phyloP scores from a whole-genome alignment of 305 asterid species.

The Fraxinus paxiana region DNA sequence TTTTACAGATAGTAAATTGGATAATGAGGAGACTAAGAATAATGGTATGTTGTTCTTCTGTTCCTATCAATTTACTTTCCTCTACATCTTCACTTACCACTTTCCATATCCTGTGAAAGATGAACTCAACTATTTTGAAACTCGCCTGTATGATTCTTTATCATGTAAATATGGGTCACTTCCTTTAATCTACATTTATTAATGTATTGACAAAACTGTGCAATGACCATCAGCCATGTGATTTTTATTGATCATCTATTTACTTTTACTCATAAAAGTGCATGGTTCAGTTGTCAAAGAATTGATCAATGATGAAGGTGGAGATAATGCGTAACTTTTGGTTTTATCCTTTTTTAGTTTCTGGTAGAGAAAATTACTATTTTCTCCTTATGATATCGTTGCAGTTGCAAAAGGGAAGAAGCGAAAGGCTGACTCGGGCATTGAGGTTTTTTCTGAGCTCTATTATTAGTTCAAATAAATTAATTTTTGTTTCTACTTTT shows the following conservation, averaged over 20 bases:
- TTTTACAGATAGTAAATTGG: conserved; percentile 67
- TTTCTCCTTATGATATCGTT: conserved; percentile 36
- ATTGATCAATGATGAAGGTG: not conserved
- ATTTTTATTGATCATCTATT: conserved; percentile 17
- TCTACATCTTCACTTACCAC: conserved; percentile 16
- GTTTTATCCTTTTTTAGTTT: conserved; percentile 9
- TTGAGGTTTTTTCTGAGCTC: conserved; percentile 56
- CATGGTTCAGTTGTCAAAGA: conserved; percentile 13
- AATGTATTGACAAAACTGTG: conserved; percentile 7
- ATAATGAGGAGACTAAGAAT: conserved; percentile 71
- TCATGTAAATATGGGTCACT: not conserved
- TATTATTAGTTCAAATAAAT: conserved; percentile 1
- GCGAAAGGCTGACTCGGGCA: conserved; percentile 64
- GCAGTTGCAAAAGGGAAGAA: conserved; percentile 85
- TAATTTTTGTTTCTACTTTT: not conserved
- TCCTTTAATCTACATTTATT: not conserved
- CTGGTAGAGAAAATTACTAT: not conserved
- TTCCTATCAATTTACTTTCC: conserved; percentile 14
- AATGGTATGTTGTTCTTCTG: conserved; percentile 42
- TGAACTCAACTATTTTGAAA: not conserved
- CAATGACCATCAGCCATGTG: not conserved
- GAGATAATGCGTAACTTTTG: conserved; percentile 2
- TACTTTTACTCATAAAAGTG: conserved; percentile 4
- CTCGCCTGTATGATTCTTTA: not conserved
- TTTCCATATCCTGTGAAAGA: conserved; percentile 8